Evolutionary conservation across 1,284 basidiomycete genomes (phyloP), one percentile per base, ranked within the genome.

Genomic region (Sanghuangporus weigelae): DNA sequence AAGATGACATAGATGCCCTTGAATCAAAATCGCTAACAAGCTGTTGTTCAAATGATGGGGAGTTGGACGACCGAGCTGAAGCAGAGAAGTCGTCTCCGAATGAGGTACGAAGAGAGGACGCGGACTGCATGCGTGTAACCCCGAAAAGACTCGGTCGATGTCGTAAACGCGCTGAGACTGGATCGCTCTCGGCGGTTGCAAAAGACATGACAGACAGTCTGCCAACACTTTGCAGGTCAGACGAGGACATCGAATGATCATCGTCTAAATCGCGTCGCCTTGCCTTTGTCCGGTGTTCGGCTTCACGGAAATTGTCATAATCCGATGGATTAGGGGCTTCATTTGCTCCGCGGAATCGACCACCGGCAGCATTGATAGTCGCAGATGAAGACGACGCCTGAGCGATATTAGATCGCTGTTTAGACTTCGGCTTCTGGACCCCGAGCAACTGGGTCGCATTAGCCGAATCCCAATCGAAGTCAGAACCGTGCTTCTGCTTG

Each of bases 181-280:
- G 92, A 73, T 94, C 92, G 69, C 85, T 89, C 72, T 92, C 90
- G 62, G 90, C 86, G 2, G 91, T 90, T 36, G 85, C 83, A 70
- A 89, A 90, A 12, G 90, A 92, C 69, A 90, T 85, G 53, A 84
- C 82, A 7, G 89, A 90, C 77, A 89, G 81, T 63, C 81, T 81
- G 49, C 82, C 80, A 59, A 89, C 78, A 68, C 89, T 91, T 68
- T 87, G 86, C 36, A 92, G 79, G 69, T 93, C 92, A 46, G 91
- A 91, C 39, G 91, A 93, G 62, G 91, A 92, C 83, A 92, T 90
- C 49, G 92, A 94, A 74, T 93, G 92, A 73, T 94, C 92, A 73
- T 95, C 93, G 73, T 95, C 93, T 68, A 84, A 88, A 70, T 93
- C 90, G 71, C 89, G 81, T 71, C 90, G 84, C 68, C 93, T 84